phyloP scores from a whole-genome alignment of 805 yeast species.

The Hanseniaspora vineae region DNA sequence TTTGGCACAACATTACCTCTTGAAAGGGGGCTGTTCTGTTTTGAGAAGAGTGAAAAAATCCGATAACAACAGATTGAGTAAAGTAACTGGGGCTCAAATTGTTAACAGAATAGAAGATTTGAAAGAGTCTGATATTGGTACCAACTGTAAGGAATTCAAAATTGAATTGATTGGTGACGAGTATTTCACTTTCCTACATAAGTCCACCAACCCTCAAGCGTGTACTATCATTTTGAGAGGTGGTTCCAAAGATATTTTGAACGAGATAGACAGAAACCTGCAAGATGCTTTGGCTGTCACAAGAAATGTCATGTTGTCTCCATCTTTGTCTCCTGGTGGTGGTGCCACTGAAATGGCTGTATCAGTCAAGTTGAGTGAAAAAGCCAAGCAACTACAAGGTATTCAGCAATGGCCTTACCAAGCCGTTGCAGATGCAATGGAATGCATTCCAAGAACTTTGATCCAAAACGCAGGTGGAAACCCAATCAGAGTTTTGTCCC shows the following conservation, averaged over 20 bases:
- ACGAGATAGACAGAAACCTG: constrained; percentile 91
- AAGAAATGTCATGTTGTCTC: constrained; percentile 88
- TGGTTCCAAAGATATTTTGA: constrained; percentile 90
- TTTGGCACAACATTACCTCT: constrained; percentile 89
- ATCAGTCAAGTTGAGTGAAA: constrained; percentile 73
- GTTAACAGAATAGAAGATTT: constrained; percentile 93
- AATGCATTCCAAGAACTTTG: constrained; percentile 94
- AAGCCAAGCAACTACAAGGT: constrained; percentile 86
- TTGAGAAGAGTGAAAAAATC: constrained; percentile 90
- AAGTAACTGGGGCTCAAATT: constrained; percentile 96
- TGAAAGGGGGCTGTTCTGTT: constrained; percentile 87
- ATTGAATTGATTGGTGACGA: constrained; percentile 96
- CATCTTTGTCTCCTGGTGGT: constrained; percentile 94
- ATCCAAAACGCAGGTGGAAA: constrained; percentile 97
- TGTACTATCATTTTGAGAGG: constrained; percentile 91
- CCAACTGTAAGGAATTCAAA: constrained; percentile 78
- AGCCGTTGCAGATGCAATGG: constrained; percentile 98
- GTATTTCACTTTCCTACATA: constrained; percentile 73
- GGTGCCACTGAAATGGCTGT: constrained; percentile 99
- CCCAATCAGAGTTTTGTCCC: constrained; percentile 79
- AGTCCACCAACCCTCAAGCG: constrained; percentile 79
- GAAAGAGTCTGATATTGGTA: constrained; percentile 82
- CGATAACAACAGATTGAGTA: constrained; percentile 90
- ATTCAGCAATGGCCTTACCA: constrained; percentile 97
- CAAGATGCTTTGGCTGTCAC: constrained; percentile 99